Base-by-base conservation (phyloP, 257 asterid species). In the Schizonepeta tenuifolia region DNA sequence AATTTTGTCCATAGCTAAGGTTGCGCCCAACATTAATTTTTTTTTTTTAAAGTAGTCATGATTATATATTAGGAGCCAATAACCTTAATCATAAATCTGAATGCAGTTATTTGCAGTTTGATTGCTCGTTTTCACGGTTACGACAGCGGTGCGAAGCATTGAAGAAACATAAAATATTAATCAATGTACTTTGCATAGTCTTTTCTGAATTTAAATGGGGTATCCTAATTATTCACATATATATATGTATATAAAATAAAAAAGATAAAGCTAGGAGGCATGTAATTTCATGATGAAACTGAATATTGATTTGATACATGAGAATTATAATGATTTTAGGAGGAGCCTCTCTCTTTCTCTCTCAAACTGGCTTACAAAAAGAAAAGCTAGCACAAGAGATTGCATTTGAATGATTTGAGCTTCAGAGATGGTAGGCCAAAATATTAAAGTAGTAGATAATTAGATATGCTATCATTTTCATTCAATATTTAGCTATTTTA, bases 391-490 rank as follows among this genome's bases (percentile, higher is more conserved):
- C 67, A 71, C 60, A 36, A n/a, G 13, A 68, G 57, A 75, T 65
- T 65, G 75, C 46, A 80, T 67, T 70, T 74, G 73, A 69, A 86
- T 85, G 77, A 78, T 78, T 73, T 78, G 41, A 69, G 70, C 54
- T 82, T 69, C 81, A 74, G 43, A 76, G 28, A 83, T 64, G 84
- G 90, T 86, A 89, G 90, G 92, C 80, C 86, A 77, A 63, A 70
- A 24, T 51, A 68, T 51, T 73, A 76, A 74, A 81, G 86, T 75
- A 14, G 79, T 69, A 63, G 73, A 71, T n/a, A n/a, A n/a, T 24
- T 2, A 24, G 72, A 70, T 83, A 79, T 83, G 80, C 79, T 71
- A 78, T 85, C 80, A 79, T 85, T 82, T 85, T 81, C 40, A 71
- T 77, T 79, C 80, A 75, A 72, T 81, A 46, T 58, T 53, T 77